Conservation (phyloP, 495 filamentous ascomycete species). For the Penicillium daleae region DNA sequence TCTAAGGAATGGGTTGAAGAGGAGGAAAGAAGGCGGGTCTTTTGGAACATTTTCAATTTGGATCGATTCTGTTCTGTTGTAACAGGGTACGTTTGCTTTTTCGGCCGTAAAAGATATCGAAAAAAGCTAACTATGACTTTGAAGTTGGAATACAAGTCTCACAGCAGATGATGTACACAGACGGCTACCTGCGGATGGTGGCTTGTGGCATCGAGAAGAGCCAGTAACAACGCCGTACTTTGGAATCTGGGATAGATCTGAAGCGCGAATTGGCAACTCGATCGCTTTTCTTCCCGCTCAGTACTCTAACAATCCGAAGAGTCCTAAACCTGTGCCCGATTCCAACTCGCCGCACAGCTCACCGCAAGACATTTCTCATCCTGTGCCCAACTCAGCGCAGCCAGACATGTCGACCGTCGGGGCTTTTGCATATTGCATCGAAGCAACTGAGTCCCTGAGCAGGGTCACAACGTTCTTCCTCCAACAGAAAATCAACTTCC, state of each 20-base stretch:
- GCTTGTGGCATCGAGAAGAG: conserved; percentile 32
- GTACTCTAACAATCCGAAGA: neutral
- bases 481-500: conserved; percentile 24
- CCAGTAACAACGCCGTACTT: conserved; percentile 40
- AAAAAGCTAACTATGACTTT: neutral
- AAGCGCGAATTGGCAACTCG: neutral
- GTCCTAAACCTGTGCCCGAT: neutral
- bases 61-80: conserved; percentile 3
- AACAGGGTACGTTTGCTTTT: neutral
- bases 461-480: conserved; percentile 15
- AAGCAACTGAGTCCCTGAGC: conserved; percentile 27
- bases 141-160: conserved; percentile 32
- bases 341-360: neutral
- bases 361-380: neutral
- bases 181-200: conserved; percentile 24
- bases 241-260: conserved; percentile 42
- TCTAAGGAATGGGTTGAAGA: conserved; percentile 45
- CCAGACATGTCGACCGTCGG: conserved; percentile 21
- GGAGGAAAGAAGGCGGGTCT: conserved; percentile 54
- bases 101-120: neutral
- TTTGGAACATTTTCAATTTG: conserved; percentile 46
- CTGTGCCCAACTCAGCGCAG: neutral
- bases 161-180: conserved; percentile 25
- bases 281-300: conserved; percentile 1
- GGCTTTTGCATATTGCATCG: conserved; percentile 19